Base-by-base conservation (phyloP, 2,329 filamentous ascomycete species). In the Cladosporium sp. region DNA sequence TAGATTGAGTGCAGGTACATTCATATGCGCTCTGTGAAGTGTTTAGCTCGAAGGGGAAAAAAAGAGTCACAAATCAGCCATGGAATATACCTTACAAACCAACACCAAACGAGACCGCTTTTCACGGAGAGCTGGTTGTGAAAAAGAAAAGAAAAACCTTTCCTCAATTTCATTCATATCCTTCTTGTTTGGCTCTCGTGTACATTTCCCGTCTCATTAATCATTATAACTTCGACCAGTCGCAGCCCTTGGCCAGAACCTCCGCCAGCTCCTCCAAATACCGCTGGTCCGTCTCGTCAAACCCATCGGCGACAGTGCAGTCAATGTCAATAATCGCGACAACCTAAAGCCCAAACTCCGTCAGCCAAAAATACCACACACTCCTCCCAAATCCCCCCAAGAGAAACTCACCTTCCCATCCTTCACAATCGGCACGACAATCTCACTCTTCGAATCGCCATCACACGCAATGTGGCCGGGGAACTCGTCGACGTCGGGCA, bases 391-490 rank as follows among this genome's bases (percentile, higher is more conserved):
- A 20, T 32, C n/a, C 11, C 8, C 29, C 8, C 29, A 30, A 30
- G 2, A 30, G 29, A 30, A n/a, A 60, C 67, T 58, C 55, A 77
- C 75, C 68, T 73, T 73, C 18, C 65, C 73, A n/a, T 59, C 59
- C 52, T 72, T 62, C 8, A 85, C 56, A 54, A 92, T 78, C 2
- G 88, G 88, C 42, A 92, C 87, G 15, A 93, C 88, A 64, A 93
- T 84, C 72, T 93, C 88, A 64, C 87, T 91, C 70, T 74, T 79
- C 60, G 81, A 88, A 51, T 81, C 84, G 3, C 80, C 79, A 66
- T 93, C 88, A 65, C 88, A 92, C 8, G 88, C 86, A 62, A 93
- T 91, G 64, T 92, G 88, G 2, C 86, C 87, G 0, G 85, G 84
- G 61, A 92, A 92, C 45, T 70, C 62, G 38, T 88, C 83, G 7